Evolutionary conservation across 2,329 filamentous ascomycete genomes (phyloP).

Genomic region (Eutypella sp.): DNA sequence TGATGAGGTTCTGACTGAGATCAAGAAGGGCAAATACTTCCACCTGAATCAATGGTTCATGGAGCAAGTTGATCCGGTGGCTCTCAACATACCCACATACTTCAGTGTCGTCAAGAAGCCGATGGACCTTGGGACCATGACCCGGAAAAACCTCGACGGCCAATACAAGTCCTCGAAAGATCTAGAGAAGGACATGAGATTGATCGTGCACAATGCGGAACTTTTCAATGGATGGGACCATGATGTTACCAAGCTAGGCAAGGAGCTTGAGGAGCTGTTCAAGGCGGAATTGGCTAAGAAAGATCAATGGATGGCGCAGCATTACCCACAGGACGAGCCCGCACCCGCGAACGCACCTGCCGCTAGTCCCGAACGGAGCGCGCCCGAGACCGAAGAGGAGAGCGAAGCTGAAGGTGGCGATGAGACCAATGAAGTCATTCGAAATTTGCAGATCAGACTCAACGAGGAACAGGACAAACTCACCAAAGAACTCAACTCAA

Average conservation of each 20-base stretch:
- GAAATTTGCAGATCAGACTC: slow-evolving; percentile 47
- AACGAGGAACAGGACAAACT: slow-evolving; percentile 55
- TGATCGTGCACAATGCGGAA: slow-evolving; percentile 86
- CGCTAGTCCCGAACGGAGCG: slow-evolving; percentile 58
- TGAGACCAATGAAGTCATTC: slow-evolving; percentile 43
- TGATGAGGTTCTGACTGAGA: slow-evolving; percentile 71
- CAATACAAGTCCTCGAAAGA: slow-evolving; percentile 80
- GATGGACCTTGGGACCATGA: slow-evolving; percentile 88
- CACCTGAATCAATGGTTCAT: slow-evolving; percentile 69
- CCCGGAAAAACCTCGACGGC: slow-evolving; percentile 68
- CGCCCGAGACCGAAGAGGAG: slow-evolving; percentile 70
- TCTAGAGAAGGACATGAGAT: slow-evolving; percentile 74
- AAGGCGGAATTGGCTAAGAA: slow-evolving; percentile 73
- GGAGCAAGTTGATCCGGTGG: slow-evolving; percentile 85
- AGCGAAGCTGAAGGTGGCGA: slow-evolving; percentile 56
- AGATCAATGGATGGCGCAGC: slow-evolving; percentile 71
- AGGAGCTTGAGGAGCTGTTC: slow-evolving; percentile 70
- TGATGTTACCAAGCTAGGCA: slow-evolving; percentile 66
- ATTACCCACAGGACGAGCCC: slow-evolving; percentile 49
- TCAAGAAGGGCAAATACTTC: slow-evolving; percentile 69
- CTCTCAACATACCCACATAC: slow-evolving; percentile 88
- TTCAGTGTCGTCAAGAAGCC: slow-evolving; percentile 93
- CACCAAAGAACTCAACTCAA: slow-evolving; percentile 46
- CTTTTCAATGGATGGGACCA: slow-evolving; percentile 79
- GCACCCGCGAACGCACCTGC: slow-evolving; percentile 48